Evolutionary conservation across 805 yeast genomes (phyloP).

Genomic region (Yamadazyma olivae): DNA sequence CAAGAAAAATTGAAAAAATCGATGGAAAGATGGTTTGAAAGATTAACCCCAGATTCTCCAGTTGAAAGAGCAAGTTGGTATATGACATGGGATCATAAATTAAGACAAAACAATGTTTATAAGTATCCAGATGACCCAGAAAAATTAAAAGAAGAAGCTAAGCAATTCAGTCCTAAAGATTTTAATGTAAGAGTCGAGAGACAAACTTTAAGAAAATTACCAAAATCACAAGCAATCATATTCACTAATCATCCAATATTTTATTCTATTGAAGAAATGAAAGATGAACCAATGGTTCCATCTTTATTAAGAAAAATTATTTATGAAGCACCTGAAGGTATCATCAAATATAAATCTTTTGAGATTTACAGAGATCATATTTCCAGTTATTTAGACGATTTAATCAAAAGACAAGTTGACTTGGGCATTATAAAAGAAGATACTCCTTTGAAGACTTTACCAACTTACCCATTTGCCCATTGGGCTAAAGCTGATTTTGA

Average conservation of each 20-base stretch:
- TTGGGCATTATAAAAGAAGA: conserved; percentile 52
- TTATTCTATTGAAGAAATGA: conserved; percentile 73
- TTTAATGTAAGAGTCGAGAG: conserved; percentile 71
- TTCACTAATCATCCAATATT: conserved; percentile 79
- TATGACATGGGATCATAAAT: conserved; percentile 69
- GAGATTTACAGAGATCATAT: conserved; percentile 59
- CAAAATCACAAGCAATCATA: conserved; percentile 61
- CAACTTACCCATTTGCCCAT: conserved; percentile 65
- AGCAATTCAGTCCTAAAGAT: conserved; percentile 43
- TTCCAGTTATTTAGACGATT: conserved; percentile 51
- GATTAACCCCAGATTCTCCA: conserved; percentile 57
- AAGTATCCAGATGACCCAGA: conserved; percentile 44
- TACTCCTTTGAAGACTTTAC: conserved; percentile 55
- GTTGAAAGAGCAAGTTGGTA: conserved; percentile 79
- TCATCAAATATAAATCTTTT: conserved; percentile 62
- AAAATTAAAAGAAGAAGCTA: conserved; percentile 19
- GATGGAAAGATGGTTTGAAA: conserved; percentile 71
- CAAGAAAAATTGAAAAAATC: conserved; percentile 60
- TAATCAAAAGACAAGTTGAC: conserved; percentile 58
- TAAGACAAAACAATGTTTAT: conserved; percentile 55
- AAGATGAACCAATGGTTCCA: conserved; percentile 76
- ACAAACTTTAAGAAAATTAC: conserved; percentile 67
- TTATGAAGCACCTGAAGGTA: conserved; percentile 64
- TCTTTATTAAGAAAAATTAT: conserved; percentile 66
- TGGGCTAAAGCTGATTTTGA: conserved; percentile 45